Base-by-base conservation (phyloP, 768 basidiomycete species). In the Xerocomellus amylosporus region DNA sequence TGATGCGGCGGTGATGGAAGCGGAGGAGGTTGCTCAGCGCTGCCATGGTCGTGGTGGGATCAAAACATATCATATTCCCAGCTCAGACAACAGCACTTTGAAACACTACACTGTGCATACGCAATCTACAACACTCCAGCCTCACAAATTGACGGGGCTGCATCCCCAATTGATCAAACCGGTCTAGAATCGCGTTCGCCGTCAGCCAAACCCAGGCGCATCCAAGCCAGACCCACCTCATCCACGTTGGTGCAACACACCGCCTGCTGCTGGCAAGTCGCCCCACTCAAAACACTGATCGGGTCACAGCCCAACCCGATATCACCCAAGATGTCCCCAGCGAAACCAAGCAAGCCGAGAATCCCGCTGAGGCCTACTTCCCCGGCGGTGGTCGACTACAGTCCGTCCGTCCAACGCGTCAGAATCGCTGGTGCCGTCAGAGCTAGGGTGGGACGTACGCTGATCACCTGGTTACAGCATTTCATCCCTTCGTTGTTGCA, bases 111-210 rank as follows among this genome's bases (percentile, higher is more conserved):
- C 26, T 26, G 26, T 26, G 4, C 26, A 26, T 26, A 26, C 4
- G 24, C 24, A 24, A 24, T 24, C 24, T 24, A 24, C 24, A 24
- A 26, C 26, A 5, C 26, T 4, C 26, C 8, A 30, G n/a, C 28
- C 8, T 28, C 30, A 30, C 19, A 50, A 1, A 22, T 22, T 49
- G 44, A 64, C 10, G 41, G 63, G 63, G 47, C 10, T 60, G 55
- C 63, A 64, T 19, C 63, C 59, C 8, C 58, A 0, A 7, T 58
- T 56, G 56, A 64, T 6, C 10, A 56, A 5, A 24, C 54, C 54
- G 12, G 20, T 20, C 63, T 64, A 22, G 5, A 0, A 33, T 14
- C 2, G 26, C 6, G 26, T 34, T 20, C 2, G 22, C 8, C 8
- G 38, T 58, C 19, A 49, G 54, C 38, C 26, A 20, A 22, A 13